These are phyloP conservation scores for Typha latifolia DNA, from an alignment of 176 grass and related monocot genomes.

Conservation along the genomic window DNA sequence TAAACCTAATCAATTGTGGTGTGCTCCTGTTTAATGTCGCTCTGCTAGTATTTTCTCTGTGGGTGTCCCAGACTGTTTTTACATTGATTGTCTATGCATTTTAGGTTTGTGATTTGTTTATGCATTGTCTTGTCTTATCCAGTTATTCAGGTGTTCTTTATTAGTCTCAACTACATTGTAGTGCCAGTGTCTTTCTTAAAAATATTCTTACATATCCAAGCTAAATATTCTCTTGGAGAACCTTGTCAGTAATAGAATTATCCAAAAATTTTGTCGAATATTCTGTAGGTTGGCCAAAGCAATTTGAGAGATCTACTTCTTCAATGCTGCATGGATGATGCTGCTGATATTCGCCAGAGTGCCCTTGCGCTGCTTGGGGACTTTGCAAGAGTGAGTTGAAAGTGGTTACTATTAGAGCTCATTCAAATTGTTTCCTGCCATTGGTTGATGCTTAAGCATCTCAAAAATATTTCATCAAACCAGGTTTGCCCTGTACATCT, in stretches of 20 bases:
- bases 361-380: constrained; percentile 89
- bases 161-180: too few species aligned
- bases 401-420: neutral
- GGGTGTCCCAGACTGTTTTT: too few species aligned
- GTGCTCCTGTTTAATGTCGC: too few species aligned
- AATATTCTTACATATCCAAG: neutral
- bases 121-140: too few species aligned
- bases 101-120: too few species aligned
- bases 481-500: constrained; percentile 94
- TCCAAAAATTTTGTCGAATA: constrained; percentile 11
- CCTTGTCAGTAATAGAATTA: neutral
- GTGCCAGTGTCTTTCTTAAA: too few species aligned
- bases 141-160: too few species aligned
- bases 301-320: constrained; percentile 83
- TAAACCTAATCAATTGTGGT: too few species aligned
- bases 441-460: neutral
- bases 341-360: constrained; percentile 90
- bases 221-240: neutral
- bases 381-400: constrained; percentile 69
- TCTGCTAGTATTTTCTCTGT: too few species aligned
- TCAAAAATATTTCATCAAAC: constrained; percentile 6
- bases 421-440: neutral
- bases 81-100: too few species aligned
- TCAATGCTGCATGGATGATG: constrained; percentile 88
- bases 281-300: constrained; percentile 70